phyloP scores from a whole-genome alignment of 179 eudicot genomes.

The Amaranthus tricolor region DNA sequence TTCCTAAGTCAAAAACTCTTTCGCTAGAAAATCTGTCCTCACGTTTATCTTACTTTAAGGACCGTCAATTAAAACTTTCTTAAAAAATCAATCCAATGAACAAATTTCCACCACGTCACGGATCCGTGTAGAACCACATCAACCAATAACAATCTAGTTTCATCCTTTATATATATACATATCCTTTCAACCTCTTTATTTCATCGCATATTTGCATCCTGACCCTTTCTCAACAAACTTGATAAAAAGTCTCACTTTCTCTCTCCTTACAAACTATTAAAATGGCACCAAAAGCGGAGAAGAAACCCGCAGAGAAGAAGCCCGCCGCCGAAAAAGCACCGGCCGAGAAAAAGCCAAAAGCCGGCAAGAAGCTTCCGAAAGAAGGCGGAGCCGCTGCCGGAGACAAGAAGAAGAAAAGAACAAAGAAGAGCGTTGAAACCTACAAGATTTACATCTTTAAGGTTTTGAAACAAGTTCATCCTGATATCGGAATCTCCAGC shows the following conservation, averaged over 20 bases:
- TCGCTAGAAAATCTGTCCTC: too few relatives aligned
- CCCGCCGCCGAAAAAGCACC: conserved; percentile 13
- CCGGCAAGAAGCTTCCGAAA: conserved; percentile 19
- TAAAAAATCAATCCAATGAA: too few relatives aligned
- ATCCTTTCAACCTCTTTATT: too few relatives aligned
- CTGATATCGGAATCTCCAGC: conserved; percentile 19
- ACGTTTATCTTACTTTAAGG: too few relatives aligned
- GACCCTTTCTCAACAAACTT: too few relatives aligned
- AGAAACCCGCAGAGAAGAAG: conserved; percentile 16
- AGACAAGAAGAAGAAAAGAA: conserved; percentile 22
- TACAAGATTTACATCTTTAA: conserved; percentile 25
- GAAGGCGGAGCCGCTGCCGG: conserved; percentile 21
- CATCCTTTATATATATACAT: neutral
- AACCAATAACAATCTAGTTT: neutral
- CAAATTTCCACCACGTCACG: neutral
- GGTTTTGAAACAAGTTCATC: conserved; percentile 20
- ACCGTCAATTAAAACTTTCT: too few relatives aligned
- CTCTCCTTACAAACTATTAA: neutral
- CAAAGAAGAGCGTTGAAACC: conserved; percentile 17
- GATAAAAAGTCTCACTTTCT: neutral
- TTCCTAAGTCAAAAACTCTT: too few relatives aligned
- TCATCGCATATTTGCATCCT: too few relatives aligned
- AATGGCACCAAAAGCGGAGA: conserved; percentile 14
- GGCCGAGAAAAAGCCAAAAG: conserved; percentile 21
- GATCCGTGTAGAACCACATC: neutral